Evolutionary conservation across 371 early-diverging fungal species (phyloP).

Genomic region (Lichtheimia corymbifera): DNA sequence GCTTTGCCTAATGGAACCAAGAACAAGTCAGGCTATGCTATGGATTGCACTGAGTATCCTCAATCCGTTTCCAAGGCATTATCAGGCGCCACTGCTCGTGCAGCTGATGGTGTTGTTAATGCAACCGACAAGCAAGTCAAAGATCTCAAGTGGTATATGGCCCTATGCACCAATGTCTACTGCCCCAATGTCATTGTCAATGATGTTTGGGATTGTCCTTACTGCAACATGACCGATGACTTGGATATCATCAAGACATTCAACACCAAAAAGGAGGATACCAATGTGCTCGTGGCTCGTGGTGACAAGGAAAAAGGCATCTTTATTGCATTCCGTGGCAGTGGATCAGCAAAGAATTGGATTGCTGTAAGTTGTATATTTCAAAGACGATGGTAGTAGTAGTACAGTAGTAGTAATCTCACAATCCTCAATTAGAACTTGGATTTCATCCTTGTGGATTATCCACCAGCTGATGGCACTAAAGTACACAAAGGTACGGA

Average conservation of each 20-base stretch:
- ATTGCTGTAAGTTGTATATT: constrained; percentile 10
- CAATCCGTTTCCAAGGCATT: constrained; percentile 1
- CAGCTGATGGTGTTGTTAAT: background rate
- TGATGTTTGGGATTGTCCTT: constrained; percentile 14
- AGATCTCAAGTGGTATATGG: constrained; percentile 5
- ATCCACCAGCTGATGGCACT: constrained; percentile 14
- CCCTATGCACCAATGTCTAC: constrained; percentile 14
- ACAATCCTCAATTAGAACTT: constrained; percentile 10
- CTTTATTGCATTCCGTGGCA: constrained; percentile 24
- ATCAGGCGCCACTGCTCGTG: background rate
- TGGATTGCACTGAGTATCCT: background rate
- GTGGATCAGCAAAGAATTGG: constrained; percentile 15
- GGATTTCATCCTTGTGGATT: constrained; percentile 4
- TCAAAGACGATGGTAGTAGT: too few relatives aligned
- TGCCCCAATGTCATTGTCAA: constrained; percentile 20
- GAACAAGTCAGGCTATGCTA: background rate
- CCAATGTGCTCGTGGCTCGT: constrained; percentile 21
- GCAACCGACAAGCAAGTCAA: constrained; percentile 12
- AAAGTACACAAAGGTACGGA: constrained; percentile 18
- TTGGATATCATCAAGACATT: constrained; percentile 19
- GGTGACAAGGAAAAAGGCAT: constrained; percentile 20
- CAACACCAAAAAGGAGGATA: constrained; percentile 13
- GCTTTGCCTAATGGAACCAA: background rate
- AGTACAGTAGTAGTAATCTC: background rate
- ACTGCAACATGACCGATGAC: constrained; percentile 13